Base-by-base conservation (phyloP, 2,329 filamentous ascomycete species). In the Periglandula ipomoeae region DNA sequence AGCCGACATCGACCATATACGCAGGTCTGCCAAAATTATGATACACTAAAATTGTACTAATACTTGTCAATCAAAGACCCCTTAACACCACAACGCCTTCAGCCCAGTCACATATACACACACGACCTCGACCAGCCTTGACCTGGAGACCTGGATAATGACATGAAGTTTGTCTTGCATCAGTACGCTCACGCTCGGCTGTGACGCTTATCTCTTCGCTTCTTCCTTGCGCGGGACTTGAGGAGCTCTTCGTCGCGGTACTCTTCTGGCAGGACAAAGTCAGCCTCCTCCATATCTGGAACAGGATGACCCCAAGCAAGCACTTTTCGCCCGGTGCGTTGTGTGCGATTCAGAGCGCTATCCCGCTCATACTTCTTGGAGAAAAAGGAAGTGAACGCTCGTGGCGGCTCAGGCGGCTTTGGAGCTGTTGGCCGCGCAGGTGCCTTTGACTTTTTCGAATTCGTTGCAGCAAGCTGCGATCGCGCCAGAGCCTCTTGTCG, bases 301-400 rank as follows among this genome's bases (percentile, higher is more conserved):
- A 97, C 67, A 0, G 85, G 78, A 23, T 84, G 79, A 0, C 91
- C 91, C 76, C 93, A 97, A 3, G 90, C 91, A 43, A 85, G 73
- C 15, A 83, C 74, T 46, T 78, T 86, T 44, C 88, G 76, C 39
- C 81, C 80, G 44, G 82, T 79, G 46, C 87, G 81, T 30, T 89
- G 77, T 44, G 80, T 74, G 56, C 81, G 82, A 52, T 81, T 84
- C n/a, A 95, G 67, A 9, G 90, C 89, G 6, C 82, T 80, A 20
- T 89, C 87, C 23, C 91, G 84, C 52, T 91, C 76, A 60, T 94
- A 83, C 22, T 78, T 81, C 67, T 93, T 89, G 17, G 76, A 66
- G 62, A 89, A 97, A 69, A 96, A 96, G 0, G 88, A 95, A n/a
- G 73, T 85, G 61, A 96, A 89, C 34, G 87, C 84, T 50, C 74